phyloP scores from a whole-genome alignment of 805 yeast species.

The Kockiozyma suomiensis region DNA sequence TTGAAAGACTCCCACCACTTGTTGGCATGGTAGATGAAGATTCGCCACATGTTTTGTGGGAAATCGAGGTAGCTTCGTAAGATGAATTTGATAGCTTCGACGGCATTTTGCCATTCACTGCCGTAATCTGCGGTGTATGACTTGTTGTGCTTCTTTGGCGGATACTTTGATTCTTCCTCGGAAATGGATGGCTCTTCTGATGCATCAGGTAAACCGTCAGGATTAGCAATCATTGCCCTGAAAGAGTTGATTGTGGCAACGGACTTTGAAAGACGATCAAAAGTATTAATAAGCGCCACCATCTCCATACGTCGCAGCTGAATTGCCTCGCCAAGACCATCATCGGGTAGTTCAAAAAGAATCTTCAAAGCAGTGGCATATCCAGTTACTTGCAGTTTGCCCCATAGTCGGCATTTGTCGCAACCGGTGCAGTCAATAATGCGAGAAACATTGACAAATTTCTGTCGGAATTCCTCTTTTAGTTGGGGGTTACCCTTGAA shows the following conservation, averaged over 20 bases:
- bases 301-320: slow-evolving; percentile 76
- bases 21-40: slow-evolving; percentile 53
- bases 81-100: slow-evolving; percentile 66
- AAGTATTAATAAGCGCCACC: slow-evolving; percentile 88
- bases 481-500: slow-evolving; percentile 53
- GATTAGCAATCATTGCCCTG: slow-evolving; percentile 33
- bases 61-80: slow-evolving; percentile 65
- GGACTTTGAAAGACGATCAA: slow-evolving; percentile 87
- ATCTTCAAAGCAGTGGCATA: slow-evolving; percentile 95
- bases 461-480: slow-evolving; percentile 81
- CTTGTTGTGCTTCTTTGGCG: slow-evolving; percentile 1
- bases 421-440: slow-evolving; percentile 99
- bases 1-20: slow-evolving; percentile 74
- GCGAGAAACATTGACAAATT: slow-evolving; percentile 86
- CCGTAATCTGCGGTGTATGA: slow-evolving; percentile 42
- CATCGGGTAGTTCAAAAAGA: slow-evolving; percentile 70
- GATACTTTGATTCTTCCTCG: slow-evolving; percentile 4
- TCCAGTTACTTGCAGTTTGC: slow-evolving; percentile 94
- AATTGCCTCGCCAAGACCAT: slow-evolving; percentile 52
- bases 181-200: slow-evolving; percentile 43
- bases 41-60: slow-evolving; percentile 62
- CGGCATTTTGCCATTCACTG: slow-evolving; percentile 55
- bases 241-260: slow-evolving; percentile 74
- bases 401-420: slow-evolving; percentile 97
- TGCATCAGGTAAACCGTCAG: slow-evolving; percentile 33